A percentile compares a stretch with the other conserved stretches of the same genome.
These are phyloP conservation scores for Capsella rubella DNA, from an alignment of 441 rosid genomes.

Conservation along the genomic window DNA sequence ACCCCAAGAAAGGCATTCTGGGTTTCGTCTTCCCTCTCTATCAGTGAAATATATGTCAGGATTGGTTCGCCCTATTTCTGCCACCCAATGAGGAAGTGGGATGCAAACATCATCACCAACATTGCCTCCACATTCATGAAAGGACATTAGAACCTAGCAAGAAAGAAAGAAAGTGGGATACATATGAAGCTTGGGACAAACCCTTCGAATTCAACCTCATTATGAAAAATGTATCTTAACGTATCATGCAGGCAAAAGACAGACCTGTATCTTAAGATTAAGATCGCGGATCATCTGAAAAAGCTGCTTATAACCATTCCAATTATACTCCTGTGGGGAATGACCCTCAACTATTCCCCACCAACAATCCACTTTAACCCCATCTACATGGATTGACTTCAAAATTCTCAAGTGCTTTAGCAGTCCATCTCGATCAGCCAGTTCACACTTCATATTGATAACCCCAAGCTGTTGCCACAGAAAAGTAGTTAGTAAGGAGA, in stretches of 20 bases:
- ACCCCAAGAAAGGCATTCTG: slow-evolving; percentile 99
- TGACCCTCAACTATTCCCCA: slow-evolving; percentile 99
- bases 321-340: slow-evolving; percentile 88
- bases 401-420: slow-evolving; percentile 82
- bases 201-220: slow-evolving; percentile 11
- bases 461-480: slow-evolving; percentile 78
- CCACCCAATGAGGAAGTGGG: slow-evolving; percentile 98
- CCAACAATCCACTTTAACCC: slow-evolving; percentile 96
- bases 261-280: slow-evolving; percentile 89
- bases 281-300: slow-evolving; percentile 84
- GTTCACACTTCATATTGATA: slow-evolving; percentile 88
- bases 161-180: slow-evolving; percentile 17
- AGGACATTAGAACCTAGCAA: slow-evolving; percentile 92
- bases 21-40: slow-evolving; percentile 95
- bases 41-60: slow-evolving; percentile 96
- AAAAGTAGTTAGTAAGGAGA: slow-evolving; percentile 9
- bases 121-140: slow-evolving; percentile 99
- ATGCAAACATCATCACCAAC: slow-evolving; percentile 99
- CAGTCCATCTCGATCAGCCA: slow-evolving; percentile 88
- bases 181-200: slow-evolving; percentile 11
- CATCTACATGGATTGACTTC: slow-evolving; percentile 84
- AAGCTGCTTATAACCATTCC: slow-evolving; percentile 92
- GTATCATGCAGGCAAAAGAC: slow-evolving; percentile 38
- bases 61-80: slow-evolving; percentile 92
- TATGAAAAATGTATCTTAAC: slow-evolving; percentile 5